Evolutionary conservation across 75 land plant species (phyloP), one percentile per base, ranked within the genome.

Genomic region (Picea glauca): DNA sequence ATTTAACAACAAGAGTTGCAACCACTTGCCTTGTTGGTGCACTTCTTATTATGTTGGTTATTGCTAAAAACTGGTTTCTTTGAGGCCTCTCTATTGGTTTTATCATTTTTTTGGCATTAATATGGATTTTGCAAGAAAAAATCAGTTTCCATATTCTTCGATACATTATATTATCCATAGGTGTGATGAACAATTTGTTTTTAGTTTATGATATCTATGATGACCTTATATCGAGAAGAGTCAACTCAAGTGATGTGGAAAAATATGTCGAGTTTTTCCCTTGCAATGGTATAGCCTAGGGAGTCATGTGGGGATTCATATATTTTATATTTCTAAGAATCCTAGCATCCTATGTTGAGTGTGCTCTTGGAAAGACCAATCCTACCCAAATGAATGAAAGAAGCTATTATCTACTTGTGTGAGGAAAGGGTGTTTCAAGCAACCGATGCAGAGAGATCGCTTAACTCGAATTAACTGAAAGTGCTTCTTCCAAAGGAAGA

Each of bases 171-270:
- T 83, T 97, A 33, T 97, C 94, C 68, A 97, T 97, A 72, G 99
- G 98, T 79, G 95, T 94, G 0, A 97, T 97, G 99, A 97, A 97
- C 86, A 89, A 98, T 77, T 86, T 94, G 87, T 97, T 97, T 80
- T 94, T 98, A 68, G 89, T 97, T 68, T 94, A 94, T 84, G 99
- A 96, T 81, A 96, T 96, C 21, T 97, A 97, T 81, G 99, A 97
- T 86, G 98, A 97, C 84, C 79, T 90, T 54, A 97, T 97, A 79
- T 92, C 99, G 73, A 84, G 99, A 79, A 87, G 99, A 83, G 98
- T 97, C 38, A 65, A 97, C 84, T 86, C 98, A 18, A 97, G 99
- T 81, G 99, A 97, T 87, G 99, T 98, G 26, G 99, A 97, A 84
- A 94, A 97, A 83, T 94, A 94, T 85, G 93, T 95, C 40, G 91